Evolutionary conservation across 225 moss, liverwort and hornwort genomes (phyloP), one percentile per base, ranked within the genome.

Genomic region (Pleurozium schreberi): DNA sequence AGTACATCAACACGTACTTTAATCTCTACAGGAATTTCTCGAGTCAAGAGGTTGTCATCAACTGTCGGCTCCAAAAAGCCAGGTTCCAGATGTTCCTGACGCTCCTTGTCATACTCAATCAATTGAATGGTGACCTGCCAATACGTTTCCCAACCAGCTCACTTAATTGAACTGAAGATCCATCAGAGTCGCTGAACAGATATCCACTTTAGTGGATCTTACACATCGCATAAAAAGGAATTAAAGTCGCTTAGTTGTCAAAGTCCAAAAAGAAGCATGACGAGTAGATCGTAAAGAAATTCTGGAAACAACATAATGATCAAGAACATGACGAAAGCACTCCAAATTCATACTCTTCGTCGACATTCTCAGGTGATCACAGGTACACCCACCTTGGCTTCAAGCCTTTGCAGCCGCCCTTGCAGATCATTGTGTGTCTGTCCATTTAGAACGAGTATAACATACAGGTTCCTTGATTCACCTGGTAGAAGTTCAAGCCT

Each of bases 401-500:
- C 93, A 88, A 96, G 94, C 90, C 93, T 93, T 89, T 97, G 96
- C 89, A 97, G 93, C 59, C 95, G 93, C 89, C 97, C 97, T 95
- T 98, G 96, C 83, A 96, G 84, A 90, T 96, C 93, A 79, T 91
- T 84, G 88, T 93, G 96, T 79, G 89, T 93, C 89, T 94, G 93
- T 86, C 93, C 95, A 82, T 96, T 93, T 77, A 96, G 88, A 92
- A 94, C 95, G 69, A 98, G 91, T 88, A 96, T 84, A 90, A 96
- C 96, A 93, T 93, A 98, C 90, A 98, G 87, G 59, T 91, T 90
- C 86, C 93, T 96, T 85, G 93, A 93, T 92, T 96, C 96, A 68
- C 96, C 92, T 81, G 97, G 95, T 86, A 91, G 90, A 79, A 98
- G 94, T 91, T 98, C 95, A 90, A 98, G 92, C 92, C 95, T 98